Conservation (phyloP, 805 yeast genomes). For the Spathaspora sp. region DNA sequence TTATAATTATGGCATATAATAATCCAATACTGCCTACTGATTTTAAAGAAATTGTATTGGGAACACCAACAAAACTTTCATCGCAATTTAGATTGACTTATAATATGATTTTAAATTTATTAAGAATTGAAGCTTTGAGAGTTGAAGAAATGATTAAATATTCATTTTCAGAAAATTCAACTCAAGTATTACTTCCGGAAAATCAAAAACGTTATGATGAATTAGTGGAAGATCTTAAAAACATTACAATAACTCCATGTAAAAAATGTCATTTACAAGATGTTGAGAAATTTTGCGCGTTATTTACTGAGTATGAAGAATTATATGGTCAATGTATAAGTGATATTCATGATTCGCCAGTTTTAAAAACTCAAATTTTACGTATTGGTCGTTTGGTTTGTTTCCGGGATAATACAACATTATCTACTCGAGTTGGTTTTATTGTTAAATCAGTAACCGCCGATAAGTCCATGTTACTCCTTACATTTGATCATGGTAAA, state of each 20-base stretch:
- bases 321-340: slow-evolving; percentile 43
- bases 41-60: slow-evolving; percentile 79
- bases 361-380: slow-evolving; percentile 43
- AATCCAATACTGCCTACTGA: slow-evolving; percentile 54
- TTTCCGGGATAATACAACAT: slow-evolving; percentile 45
- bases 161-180: slow-evolving; percentile 87
- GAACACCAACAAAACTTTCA: slow-evolving; percentile 83
- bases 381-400: slow-evolving; percentile 55
- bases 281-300: slow-evolving; percentile 42
- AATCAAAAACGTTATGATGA: slow-evolving; percentile 65
- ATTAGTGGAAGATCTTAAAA: slow-evolving; percentile 45
- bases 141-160: slow-evolving; percentile 99
- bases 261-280: slow-evolving; percentile 36
- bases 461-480: slow-evolving; percentile 28
- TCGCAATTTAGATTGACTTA: slow-evolving; percentile 94
- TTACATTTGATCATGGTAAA: slow-evolving; percentile 45
- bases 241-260: slow-evolving; percentile 31
- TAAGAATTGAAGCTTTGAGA: slow-evolving; percentile 88
- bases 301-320: slow-evolving; percentile 43
- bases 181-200: slow-evolving; percentile 83
- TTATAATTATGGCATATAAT: slow-evolving; percentile 82
- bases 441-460: slow-evolving; percentile 42
- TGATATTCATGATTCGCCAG: slow-evolving; percentile 45
- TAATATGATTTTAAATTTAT: slow-evolving; percentile 87
- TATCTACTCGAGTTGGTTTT: slow-evolving; percentile 48